Evolutionary conservation across 139 green algal genomes (phyloP), one percentile per base, ranked within the genome.

Genomic region (Chlorella vulgaris): DNA sequence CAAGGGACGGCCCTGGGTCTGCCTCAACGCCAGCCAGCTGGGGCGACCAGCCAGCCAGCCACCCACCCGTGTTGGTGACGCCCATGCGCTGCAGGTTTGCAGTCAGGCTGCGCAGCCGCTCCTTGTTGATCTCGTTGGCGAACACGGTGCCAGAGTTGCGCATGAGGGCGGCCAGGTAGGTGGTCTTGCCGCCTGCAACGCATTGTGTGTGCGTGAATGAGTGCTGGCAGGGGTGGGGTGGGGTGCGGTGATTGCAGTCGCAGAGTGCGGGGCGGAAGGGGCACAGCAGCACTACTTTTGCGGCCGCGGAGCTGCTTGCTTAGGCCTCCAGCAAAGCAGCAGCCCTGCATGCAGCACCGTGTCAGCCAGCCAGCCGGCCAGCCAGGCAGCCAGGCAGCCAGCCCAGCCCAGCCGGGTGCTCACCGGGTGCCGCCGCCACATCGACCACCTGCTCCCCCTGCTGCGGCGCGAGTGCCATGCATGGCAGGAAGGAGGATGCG

Each of bases 81-180:
- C 96, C 96, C 93, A 99, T 92, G 81, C 96, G 93, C 47, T 97
- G 93, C 42, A 99, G 86, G 90, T 99, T 99, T 79, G 91, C 96
- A 22, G 87, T 86, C 31, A 99, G 86, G 50, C 90, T 95, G 67
- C 94, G 95, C n/a, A 98, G 90, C n/a, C 97, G 93, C 63, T 94
- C 86, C 83, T 91, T 88, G 86, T 97, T 98, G 66, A 98, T 89
- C 33, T 99, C 97, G 80, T 99, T 99, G 40, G 97, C 97, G 82
- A 98, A 98, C 36, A 99, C 83, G 61, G 90, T 92, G 79, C 96
- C 90, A 53, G 90, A 97, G 91, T 99, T 99, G 61, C 90, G 88
- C 95, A 99, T 98, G 50, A 99, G 87, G 24, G 96, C 92, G 15
- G 91, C 89, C 5, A 99, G 79, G 88, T 99, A 98, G 6, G 95